Percentiles rank a stretch among this genome's conserved stretches.
Conservation (phyloP, 768 basidiomycete species). For the Boletus subcaerulescens region DNA sequence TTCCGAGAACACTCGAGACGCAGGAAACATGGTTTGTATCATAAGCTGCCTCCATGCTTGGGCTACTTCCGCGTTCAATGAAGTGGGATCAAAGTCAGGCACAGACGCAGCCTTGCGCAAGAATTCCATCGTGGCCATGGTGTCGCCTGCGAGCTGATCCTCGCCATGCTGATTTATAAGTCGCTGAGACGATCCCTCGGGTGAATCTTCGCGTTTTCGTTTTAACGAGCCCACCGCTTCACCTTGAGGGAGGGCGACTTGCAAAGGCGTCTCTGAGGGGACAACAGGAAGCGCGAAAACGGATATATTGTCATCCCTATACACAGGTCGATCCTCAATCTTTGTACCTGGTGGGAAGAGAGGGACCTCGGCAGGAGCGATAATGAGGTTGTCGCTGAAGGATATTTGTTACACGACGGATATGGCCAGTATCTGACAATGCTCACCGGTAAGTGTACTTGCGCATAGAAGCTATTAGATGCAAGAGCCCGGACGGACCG, state of each 20-base stretch:
- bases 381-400: constrained; percentile 48
- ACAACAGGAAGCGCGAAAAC: constrained; percentile 61
- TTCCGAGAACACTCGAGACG: constrained; percentile 21
- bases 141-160: background rate
- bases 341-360: constrained; percentile 18
- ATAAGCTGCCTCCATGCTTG: constrained; percentile 55
- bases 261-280: constrained; percentile 8
- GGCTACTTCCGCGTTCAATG: constrained; percentile 42
- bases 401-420: background rate
- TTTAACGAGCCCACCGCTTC: constrained; percentile 25
- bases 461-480: constrained; percentile 70
- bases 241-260: background rate
- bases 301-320: constrained; percentile 59
- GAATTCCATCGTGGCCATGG: background rate
- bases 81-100: constrained; percentile 28
- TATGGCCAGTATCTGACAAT: background rate
- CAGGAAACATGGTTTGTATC: constrained; percentile 63
- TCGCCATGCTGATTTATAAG: background rate
- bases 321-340: constrained; percentile 42
- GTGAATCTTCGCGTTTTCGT: constrained; percentile 44
- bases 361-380: constrained; percentile 46
- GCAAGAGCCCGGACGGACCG: constrained; percentile 73
- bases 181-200: constrained; percentile 38
- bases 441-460: constrained; percentile 61
- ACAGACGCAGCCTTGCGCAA: constrained; percentile 25